These are phyloP conservation scores for Skeletonema menzelii DNA, from an alignment of 108 stramenopile species.

Conservation along the genomic window DNA sequence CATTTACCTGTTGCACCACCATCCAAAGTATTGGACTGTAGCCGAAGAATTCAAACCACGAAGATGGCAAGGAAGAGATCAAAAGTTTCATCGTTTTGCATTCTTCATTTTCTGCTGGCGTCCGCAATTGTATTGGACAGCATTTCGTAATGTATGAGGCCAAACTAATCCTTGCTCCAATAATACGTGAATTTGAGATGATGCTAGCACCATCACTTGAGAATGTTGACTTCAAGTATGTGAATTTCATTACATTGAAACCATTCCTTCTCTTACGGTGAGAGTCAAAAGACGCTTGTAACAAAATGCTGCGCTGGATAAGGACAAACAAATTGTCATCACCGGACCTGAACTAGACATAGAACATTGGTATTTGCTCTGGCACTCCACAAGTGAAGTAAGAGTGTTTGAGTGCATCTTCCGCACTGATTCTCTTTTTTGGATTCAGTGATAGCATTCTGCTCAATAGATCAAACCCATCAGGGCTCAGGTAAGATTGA, in stretches of 20 bases:
- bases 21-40: constrained; percentile 64
- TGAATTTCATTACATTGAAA: constrained; percentile 50
- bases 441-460: constrained; percentile 92
- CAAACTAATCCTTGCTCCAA: constrained; percentile 58
- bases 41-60: constrained; percentile 64
- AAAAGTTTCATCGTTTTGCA: constrained; percentile 42
- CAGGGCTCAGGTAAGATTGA: constrained; percentile 75
- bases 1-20: constrained; percentile 53
- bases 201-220: constrained; percentile 41
- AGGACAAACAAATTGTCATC: too few species aligned
- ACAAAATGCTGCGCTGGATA: neutral
- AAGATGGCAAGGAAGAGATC: constrained; percentile 50
- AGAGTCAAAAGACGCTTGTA: constrained; percentile 7
- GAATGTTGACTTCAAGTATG: constrained; percentile 38
- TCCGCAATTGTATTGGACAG: constrained; percentile 63
- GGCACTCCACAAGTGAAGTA: constrained; percentile 37
- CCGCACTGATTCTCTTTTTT: constrained; percentile 80
- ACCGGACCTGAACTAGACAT: too few species aligned
- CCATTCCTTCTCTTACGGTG: constrained; percentile 53
- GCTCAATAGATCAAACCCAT: constrained; percentile 86
- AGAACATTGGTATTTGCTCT: constrained; percentile 39
- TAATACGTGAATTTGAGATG: constrained; percentile 49
- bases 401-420: constrained; percentile 74
- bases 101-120: constrained; percentile 70
- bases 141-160: constrained; percentile 68